Evolutionary conservation across 2,329 filamentous ascomycete genomes (phyloP).

Genomic region (Epicoccum nigrum): DNA sequence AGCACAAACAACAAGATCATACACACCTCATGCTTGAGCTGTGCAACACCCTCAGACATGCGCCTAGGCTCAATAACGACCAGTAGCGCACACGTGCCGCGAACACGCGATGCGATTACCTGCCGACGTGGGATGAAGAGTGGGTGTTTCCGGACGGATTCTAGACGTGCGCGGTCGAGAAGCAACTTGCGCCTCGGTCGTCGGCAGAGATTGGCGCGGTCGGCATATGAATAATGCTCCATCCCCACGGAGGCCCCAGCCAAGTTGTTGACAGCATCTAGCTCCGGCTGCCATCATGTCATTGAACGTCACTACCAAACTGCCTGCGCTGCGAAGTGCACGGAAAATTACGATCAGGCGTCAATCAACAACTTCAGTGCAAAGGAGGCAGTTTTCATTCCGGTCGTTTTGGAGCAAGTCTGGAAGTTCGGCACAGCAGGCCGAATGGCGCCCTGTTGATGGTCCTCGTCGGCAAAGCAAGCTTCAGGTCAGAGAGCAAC

Average conservation of each 20-base stretch:
- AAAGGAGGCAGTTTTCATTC: slow-evolving; percentile 22
- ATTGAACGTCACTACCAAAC: slow-evolving; percentile 32
- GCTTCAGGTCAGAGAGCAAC: slow-evolving; percentile 24
- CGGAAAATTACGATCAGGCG: slow-evolving; percentile 10
- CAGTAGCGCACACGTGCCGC: slow-evolving; percentile 26
- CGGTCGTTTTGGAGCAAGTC: slow-evolving; percentile 29
- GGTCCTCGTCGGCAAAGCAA: slow-evolving; percentile 30
- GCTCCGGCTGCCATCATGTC: slow-evolving; percentile 31
- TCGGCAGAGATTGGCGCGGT: slow-evolving; percentile 14
- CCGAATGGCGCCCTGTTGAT: slow-evolving; percentile 28
- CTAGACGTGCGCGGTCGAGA: slow-evolving; percentile 14
- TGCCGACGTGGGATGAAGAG: slow-evolving; percentile 21
- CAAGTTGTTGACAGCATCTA: slow-evolving; percentile 3
- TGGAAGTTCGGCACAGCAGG: slow-evolving; percentile 22
- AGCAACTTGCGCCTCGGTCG: slow-evolving; percentile 12
- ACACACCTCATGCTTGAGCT: slow-evolving; percentile 71
- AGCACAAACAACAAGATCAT: background rate
- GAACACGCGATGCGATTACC: slow-evolving; percentile 14
- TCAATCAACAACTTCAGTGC: slow-evolving; percentile 6
- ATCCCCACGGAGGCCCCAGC: slow-evolving; percentile 7
- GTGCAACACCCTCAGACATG: slow-evolving; percentile 68
- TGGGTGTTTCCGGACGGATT: slow-evolving; percentile 19
- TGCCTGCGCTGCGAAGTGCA: slow-evolving; percentile 15
- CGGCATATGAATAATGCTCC: slow-evolving; percentile 29
- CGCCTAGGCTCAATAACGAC: slow-evolving; percentile 51